phyloP scores from a whole-genome alignment of 2,329 filamentous ascomycete species.

The Claviceps paspali region DNA sequence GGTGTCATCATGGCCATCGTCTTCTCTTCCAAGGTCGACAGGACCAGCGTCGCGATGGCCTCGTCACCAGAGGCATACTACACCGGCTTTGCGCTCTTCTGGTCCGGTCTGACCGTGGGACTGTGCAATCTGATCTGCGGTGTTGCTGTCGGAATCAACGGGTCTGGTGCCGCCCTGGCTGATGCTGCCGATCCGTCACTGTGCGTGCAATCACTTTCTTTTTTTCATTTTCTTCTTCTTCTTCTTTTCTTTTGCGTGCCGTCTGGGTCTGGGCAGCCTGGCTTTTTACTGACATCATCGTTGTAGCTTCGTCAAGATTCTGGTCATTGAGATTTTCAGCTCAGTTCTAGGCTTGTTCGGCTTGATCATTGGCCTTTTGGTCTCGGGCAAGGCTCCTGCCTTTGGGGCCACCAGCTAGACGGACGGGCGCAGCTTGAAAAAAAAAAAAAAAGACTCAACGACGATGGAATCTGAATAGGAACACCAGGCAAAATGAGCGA shows the following conservation, averaged over 20 bases:
- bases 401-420: slow-evolving; percentile 9
- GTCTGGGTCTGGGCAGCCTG: too few species aligned
- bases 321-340: slow-evolving; percentile 98
- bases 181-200: slow-evolving; percentile 85
- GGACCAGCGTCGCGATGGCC: slow-evolving; percentile 46
- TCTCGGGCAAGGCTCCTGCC: slow-evolving; percentile 60
- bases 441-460: neutral
- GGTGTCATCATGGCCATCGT: slow-evolving; percentile 99
- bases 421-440: too few species aligned
- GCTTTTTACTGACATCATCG: too few species aligned
- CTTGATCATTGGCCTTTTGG: slow-evolving; percentile 80
- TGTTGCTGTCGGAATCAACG: slow-evolving; percentile 94
- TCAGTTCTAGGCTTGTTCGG: slow-evolving; percentile 94
- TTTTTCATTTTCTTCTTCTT: neutral
- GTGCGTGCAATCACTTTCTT: slow-evolving; percentile 36
- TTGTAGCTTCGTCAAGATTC: slow-evolving; percentile 97
- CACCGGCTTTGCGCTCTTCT: slow-evolving; percentile 90
- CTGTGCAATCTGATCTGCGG: slow-evolving; percentile 93
- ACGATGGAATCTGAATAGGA: neutral
- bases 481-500: too few species aligned
- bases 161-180: slow-evolving; percentile 86
- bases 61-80: slow-evolving; percentile 74
- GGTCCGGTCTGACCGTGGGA: slow-evolving; percentile 87
- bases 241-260: too few species aligned
- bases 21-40: slow-evolving; percentile 75